Evolutionary conservation across 2,329 filamentous ascomycete species (phyloP), one percentile per base, ranked within the genome.

Genomic region (Ramularia collo-cygni): DNA sequence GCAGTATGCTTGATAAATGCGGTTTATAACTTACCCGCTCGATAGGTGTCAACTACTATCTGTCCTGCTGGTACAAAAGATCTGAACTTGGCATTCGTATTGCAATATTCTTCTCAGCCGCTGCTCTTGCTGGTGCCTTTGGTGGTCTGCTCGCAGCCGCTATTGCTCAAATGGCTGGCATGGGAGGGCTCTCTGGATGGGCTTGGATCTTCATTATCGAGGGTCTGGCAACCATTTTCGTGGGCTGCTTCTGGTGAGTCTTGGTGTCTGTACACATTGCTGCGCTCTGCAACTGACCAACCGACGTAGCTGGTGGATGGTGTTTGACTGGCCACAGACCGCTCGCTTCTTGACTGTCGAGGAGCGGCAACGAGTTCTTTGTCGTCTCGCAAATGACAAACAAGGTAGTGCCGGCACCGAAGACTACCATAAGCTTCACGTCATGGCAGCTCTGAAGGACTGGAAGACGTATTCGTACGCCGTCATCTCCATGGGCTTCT

Each of bases 381-480:
- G 43, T 14, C 47, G 53, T 12, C 44, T 55, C 13, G 37, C 42
- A 5, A 36, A 37, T 8, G 52, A 55, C 40, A 48, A 51, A 15
- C 47, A 48, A 29, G 41, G 41, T 13, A 47, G 41, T 24, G 32
- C 40, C 8, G 73, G 79, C 50, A n/a, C n/a, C n/a, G 52, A 54
- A 15, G 47, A 54, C 12, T 53, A 50, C 37, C 45, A 52, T 18
- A 46, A 42, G 28, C 48, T 43, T 17, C 50, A 53, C 36, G 37
- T 54, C 27, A 34, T 32, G 14, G 46, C 51, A 19, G 46, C 51
- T 7, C 28, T 89, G 10, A 81, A 74, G 43, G 86, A 93, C 57
- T 92, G 84, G 81, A 93, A 93, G 68, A 92, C 82, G 26, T 90
- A 79, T 63, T 67, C 40, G 3, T 43, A 44, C 12, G 83, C 84